Evolutionary conservation across 2,329 filamentous ascomycete species (phyloP).

Genomic region (Colletotrichum lindemuthianum): DNA sequence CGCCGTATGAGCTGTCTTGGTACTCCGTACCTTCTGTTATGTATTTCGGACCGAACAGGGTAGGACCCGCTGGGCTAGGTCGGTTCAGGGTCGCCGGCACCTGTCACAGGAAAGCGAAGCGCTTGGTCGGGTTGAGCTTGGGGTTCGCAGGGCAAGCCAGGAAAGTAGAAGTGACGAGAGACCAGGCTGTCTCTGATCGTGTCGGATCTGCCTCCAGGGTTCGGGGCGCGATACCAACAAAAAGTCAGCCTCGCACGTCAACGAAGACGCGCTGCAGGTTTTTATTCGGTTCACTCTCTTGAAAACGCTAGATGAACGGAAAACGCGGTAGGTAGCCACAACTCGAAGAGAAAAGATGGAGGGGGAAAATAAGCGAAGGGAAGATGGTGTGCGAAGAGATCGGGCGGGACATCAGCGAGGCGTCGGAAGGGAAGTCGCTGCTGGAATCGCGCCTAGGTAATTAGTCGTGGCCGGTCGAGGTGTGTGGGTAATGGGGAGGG

Average conservation of each 20-base stretch:
- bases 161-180: slow-evolving; percentile 6
- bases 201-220: background rate
- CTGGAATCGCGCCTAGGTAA: too few relatives aligned
- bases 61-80: background rate
- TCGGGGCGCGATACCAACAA: background rate
- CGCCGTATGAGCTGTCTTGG: background rate
- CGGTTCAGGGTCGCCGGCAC: slow-evolving; percentile 16
- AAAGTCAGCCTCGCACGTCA: background rate
- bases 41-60: background rate
- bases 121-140: slow-evolving; percentile 1
- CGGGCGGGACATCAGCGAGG: too few relatives aligned
- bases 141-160: background rate
- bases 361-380: background rate
- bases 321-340: too few relatives aligned
- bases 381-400: background rate
- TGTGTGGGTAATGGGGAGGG: slow-evolving; percentile 13
- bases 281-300: too few relatives aligned
- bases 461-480: background rate
- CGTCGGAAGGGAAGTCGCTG: too few relatives aligned
- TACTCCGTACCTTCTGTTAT: background rate
- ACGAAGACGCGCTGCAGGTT: background rate
- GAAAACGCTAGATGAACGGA: too few relatives aligned
- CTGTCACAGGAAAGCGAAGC: slow-evolving; percentile 12
- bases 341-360: background rate
- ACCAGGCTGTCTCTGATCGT: slow-evolving; percentile 10